Base-by-base conservation (phyloP, 2,329 filamentous ascomycete species). In the Bipolaris sorokiniana region DNA sequence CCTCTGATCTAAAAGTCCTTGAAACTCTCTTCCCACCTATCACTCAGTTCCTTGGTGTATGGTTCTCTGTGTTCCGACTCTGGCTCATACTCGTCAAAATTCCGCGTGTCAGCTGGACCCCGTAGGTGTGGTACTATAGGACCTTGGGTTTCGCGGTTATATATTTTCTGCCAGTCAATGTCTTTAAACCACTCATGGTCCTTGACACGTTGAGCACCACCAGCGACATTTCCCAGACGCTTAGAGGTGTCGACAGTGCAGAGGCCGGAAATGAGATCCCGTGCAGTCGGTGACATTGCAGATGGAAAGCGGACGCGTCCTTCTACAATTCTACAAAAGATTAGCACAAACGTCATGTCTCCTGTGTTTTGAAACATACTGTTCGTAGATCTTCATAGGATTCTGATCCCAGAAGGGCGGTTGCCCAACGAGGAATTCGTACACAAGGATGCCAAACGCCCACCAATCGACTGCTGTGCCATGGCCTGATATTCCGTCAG, bases 401-500 rank as follows among this genome's bases (percentile, higher is more conserved):
- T 92, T 94, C 63, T 91, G 88, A 71, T 93, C 88, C 90, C 90
- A 95, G 72, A 94, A 95, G 0, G 91, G 91, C 13, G 91, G 91
- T 70, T 93, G 92, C 26, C 91, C 91, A 9, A 91, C 92, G 47
- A 94, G 79, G 71, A 94, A 94, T 72, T 95, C 91, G 75, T 92
- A 94, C 57, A 94, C 88, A 54, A 95, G 77, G 64, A 94, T 92
- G 23, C 91, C 91, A 65, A 95, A 82, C 0, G 91, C 90, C 91
- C 91, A 94, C 90, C 90, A 94, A 79, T 94, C 90, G 34, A 94
- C 90, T 13, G 90, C 90, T 45, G 84, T 83, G 51, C 86, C 85
- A 67, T 89, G 86, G 20, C 86, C 84, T 74, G 76, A 7, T 36
- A 36, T 34, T 13, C 37, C 48, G 62, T 73, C 44, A 75, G 67